Base-by-base conservation (phyloP, 192 early-diverging fungal species). In the Linnemannia elongata region DNA sequence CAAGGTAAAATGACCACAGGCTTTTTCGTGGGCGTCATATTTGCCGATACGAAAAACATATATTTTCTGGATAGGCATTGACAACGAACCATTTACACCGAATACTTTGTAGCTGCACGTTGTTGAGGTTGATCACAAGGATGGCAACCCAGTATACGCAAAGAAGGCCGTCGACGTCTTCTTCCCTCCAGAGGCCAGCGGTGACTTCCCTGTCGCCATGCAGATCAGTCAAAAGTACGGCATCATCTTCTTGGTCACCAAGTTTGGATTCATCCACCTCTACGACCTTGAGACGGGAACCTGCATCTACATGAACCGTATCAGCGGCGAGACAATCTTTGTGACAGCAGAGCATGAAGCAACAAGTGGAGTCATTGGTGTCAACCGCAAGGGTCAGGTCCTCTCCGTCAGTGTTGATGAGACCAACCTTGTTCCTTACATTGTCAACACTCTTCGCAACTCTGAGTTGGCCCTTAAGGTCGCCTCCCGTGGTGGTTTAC, bases 291-390 rank as follows among this genome's bases (percentile, higher is more conserved):
- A 99, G 89, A 93, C 96, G 20, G 97, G 96, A 44, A 93, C 94
- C 27, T 97, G 97, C 89, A 95, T 99, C 72, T 99, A 97, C 91
- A 97, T 97, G 94, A 99, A 99, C 91, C 93, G 98, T 76, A 98
- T 99, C 82, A 97, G 95, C 85, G 96, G 96, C 30, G 98, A 99
- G 75, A 98, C 98, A n/a, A 97, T 99, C 73, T 99, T 99, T 94
- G 96, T 97, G 22, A 98, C 98, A 77, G 94, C 97, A 55, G 97
- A 97, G 84, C 93, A 97, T 77, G 93, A 97, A 68, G 88, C 90
- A 20, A 94, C 95, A 22, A 93, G 94, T 75, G 98, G 98, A 68
- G 94, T 99, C 38, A 96, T 99, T 81, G 97, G 94, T 55, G 95
- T 99, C 75, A 99, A 99, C 90, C 94, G 97, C 81, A 98, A 97